phyloP scores from a whole-genome alignment of 108 stramenopile species.

The Craspedostauros australis region DNA sequence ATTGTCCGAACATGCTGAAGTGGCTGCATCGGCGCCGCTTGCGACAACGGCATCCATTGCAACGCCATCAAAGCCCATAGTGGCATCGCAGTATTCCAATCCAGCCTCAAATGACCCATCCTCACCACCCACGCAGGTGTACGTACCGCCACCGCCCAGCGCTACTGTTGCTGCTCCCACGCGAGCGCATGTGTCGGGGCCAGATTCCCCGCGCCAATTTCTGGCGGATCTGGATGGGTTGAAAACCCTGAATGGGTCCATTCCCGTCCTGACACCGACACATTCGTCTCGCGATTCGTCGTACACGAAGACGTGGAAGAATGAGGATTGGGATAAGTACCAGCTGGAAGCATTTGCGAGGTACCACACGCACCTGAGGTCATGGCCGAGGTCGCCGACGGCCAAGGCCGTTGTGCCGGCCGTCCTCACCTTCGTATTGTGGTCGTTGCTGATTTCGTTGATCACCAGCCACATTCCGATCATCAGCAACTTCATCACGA shows the following conservation, averaged over 20 bases:
- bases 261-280: background rate
- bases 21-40: too few relatives aligned
- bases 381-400: constrained; percentile 20
- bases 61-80: too few relatives aligned
- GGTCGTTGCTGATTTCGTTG: constrained; percentile 15
- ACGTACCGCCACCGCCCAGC: too few relatives aligned
- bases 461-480: background rate
- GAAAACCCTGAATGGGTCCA: background rate
- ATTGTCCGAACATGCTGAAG: too few relatives aligned
- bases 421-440: constrained; percentile 2
- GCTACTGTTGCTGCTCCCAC: too few relatives aligned
- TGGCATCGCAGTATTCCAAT: too few relatives aligned
- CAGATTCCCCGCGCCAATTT: too few relatives aligned
- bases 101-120: too few relatives aligned
- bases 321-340: constrained; percentile 22
- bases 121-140: too few relatives aligned
- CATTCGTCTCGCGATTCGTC: constrained; percentile 15
- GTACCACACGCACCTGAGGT: constrained; percentile 16
- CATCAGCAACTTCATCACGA: background rate
- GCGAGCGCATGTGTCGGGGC: too few relatives aligned
- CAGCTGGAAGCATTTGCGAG: constrained; percentile 7
- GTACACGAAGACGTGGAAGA: constrained; percentile 31
- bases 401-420: constrained; percentile 23
- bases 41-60: too few relatives aligned
- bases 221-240: constrained; percentile 11